Evolutionary conservation across 306 rosid genomes (phyloP), one percentile per base, ranked within the genome.

Genomic region (Sindora glabra): DNA sequence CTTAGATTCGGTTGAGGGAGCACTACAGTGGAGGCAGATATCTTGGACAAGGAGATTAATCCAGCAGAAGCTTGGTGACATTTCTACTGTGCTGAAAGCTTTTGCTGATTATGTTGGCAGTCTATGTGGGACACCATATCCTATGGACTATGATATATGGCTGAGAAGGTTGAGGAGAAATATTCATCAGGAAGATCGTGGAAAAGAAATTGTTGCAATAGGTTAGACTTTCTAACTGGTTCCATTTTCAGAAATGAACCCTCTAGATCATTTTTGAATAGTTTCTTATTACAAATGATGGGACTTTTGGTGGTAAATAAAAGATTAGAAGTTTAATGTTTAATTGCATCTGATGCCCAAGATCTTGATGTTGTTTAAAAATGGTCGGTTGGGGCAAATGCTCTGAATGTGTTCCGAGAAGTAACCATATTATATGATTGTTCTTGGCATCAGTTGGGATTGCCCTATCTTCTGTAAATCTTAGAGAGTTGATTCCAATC

Each of bases 121-220:
- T 78, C 87, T 92, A 5, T 92, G 96, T 39, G 99, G 99, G 40
- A 92, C 99, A 12, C 99, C 99, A 15, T 92, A 92, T 67, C 95
- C 89, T 14, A 83, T 92, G 81, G 88, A 89, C 83, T 89, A 86
- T 51, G 85, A 82, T 27, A 92, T 92, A 50, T 92, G 99, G 99
- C 64, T 92, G 55, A 86, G 89, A 83, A 82, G 99, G 79, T 58
- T 92, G 77, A 86, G 80, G 78, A 81, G 85, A 77, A 88, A 77
- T 65, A 77, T 91, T 42, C 75, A 76, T 3, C 89, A 81, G 59
- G 97, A 83, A 30, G 96, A 90, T 68, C 64, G 70, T 45, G 96
- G 99, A 55, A 92, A 85, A 85, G 99, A 86, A 68, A 76, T 87
- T 37, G 90, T 63, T 50, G 73, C 79, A 18, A 51, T 82, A 3